These are phyloP conservation scores for Sphagnum magellanicum DNA, from an alignment of 228 moss, liverwort and hornwort species.

Conservation along the genomic window DNA sequence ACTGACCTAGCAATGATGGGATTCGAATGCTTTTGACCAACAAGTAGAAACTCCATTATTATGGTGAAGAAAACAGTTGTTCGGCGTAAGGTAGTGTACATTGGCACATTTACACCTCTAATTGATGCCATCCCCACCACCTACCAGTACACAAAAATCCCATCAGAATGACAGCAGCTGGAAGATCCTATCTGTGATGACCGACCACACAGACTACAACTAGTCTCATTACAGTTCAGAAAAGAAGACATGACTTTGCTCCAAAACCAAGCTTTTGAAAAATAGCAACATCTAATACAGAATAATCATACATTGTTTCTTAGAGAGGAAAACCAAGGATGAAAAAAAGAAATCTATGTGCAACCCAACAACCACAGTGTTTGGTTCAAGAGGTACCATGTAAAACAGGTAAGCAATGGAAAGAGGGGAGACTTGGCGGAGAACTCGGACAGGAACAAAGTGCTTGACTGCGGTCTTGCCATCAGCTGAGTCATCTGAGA, in stretches of 20 bases:
- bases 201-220: no score
- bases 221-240: no score
- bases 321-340: no score
- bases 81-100: constrained; percentile 94
- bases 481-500: constrained; percentile 49
- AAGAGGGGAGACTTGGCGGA: constrained; percentile 77
- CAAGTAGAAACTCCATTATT: constrained; percentile 79
- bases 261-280: no score
- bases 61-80: constrained; percentile 93
- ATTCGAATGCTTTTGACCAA: constrained; percentile 72
- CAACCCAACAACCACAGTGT: no score
- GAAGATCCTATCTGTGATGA: no score
- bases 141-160: constrained; percentile 18
- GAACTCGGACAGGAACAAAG: constrained; percentile 60
- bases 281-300: no score
- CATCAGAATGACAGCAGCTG: no score
- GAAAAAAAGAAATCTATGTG: no score
- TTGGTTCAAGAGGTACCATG: constrained; percentile 40
- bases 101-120: constrained; percentile 96
- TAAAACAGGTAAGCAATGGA: constrained; percentile 90
- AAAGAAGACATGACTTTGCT: no score
- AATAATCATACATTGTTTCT: no score
- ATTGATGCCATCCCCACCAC: constrained; percentile 98
- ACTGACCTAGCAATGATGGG: constrained; percentile 70
- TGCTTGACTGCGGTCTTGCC: constrained; percentile 33